These are phyloP conservation scores for Diphasiastrum complanatum DNA, from an alignment of 83 land plant genomes.

Conservation along the genomic window DNA sequence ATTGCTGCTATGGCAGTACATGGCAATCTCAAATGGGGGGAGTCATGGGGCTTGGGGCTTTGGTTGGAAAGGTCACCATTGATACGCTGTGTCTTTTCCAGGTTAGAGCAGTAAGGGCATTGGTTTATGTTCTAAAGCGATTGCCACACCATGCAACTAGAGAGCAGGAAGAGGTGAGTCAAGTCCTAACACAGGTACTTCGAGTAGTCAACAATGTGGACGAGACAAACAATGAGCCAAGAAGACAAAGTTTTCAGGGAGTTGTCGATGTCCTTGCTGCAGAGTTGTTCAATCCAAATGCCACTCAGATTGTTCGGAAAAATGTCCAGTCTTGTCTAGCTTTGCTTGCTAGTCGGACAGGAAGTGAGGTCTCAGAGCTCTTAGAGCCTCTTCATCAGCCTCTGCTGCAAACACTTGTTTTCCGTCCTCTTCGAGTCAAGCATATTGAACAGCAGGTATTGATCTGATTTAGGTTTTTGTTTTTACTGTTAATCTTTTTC, in stretches of 20 bases:
- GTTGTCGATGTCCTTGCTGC: conserved; percentile 88
- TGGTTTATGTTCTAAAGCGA: conserved; percentile 87
- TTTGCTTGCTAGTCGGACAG: conserved; percentile 92
- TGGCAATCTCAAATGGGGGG: conserved; percentile 99
- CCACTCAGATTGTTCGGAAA: conserved; percentile 76
- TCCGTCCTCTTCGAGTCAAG: conserved; percentile 70
- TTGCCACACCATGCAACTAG: conserved; percentile 88
- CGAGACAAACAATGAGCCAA: conserved; percentile 82
- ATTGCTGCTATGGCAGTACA: conserved; percentile 93
- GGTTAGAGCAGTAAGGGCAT: conserved; percentile 76
- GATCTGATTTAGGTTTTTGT: no score
- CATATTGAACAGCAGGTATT: conserved; percentile 95
- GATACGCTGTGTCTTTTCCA: conserved; percentile 86
- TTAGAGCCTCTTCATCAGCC: conserved; percentile 83
- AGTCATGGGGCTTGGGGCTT: conserved; percentile 96
- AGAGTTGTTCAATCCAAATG: conserved; percentile 92
- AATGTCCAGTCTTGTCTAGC: conserved; percentile 92
- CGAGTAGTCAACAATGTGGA: conserved; percentile 98
- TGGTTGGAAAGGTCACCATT: conserved; percentile 98
- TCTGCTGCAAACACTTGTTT: conserved; percentile 81
- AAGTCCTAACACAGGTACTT: conserved; percentile 91
- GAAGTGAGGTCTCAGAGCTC: conserved; percentile 96
- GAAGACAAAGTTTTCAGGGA: conserved; percentile 88
- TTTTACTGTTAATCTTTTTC: no score
- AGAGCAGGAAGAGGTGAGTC: conserved; percentile 98